These are phyloP conservation scores for Apiospora kogelbergensis DNA, from an alignment of 2,329 filamentous ascomycete species.

Conservation along the genomic window DNA sequence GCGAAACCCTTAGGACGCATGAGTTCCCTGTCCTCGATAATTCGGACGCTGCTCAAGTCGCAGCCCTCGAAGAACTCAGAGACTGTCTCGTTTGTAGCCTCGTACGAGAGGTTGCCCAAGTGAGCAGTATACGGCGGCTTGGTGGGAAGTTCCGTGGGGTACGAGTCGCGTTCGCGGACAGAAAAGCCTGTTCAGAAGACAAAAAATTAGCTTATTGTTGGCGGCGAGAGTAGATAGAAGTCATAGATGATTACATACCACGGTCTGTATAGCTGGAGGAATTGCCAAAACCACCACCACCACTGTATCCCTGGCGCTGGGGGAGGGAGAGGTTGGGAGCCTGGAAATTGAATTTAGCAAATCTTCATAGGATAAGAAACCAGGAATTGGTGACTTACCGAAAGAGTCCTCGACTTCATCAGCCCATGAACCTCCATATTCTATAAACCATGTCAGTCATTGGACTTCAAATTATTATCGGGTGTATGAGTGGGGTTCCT, in stretches of 20 bases:
- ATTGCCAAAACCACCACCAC: constrained; percentile 22
- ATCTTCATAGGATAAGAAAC: constrained; percentile 12
- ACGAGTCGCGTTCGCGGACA: constrained; percentile 75
- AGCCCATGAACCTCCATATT: constrained; percentile 83
- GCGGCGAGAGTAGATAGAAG: background rate
- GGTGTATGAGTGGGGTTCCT: background rate
- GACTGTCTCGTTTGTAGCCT: constrained; percentile 81
- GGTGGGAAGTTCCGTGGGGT: constrained; percentile 73
- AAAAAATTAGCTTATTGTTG: constrained; percentile 13
- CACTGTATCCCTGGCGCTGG: constrained; percentile 24
- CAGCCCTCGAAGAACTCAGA: constrained; percentile 83
- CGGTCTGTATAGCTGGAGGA: constrained; percentile 17
- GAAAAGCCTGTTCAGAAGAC: constrained; percentile 49
- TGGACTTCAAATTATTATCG: background rate
- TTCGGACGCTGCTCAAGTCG: constrained; percentile 84
- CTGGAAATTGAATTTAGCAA: constrained; percentile 29
- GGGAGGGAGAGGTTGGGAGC: constrained; percentile 58
- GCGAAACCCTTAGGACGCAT: constrained; percentile 96
- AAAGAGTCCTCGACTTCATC: constrained; percentile 95
- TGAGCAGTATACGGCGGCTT: constrained; percentile 96
- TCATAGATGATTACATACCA: constrained; percentile 39
- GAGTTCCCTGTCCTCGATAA: constrained; percentile 95
- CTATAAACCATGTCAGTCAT: constrained; percentile 30
- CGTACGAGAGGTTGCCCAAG: constrained; percentile 94
- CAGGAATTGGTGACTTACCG: constrained; percentile 53